Base-by-base conservation (phyloP, 2,329 filamentous ascomycete species). In the Didymella sp. region DNA sequence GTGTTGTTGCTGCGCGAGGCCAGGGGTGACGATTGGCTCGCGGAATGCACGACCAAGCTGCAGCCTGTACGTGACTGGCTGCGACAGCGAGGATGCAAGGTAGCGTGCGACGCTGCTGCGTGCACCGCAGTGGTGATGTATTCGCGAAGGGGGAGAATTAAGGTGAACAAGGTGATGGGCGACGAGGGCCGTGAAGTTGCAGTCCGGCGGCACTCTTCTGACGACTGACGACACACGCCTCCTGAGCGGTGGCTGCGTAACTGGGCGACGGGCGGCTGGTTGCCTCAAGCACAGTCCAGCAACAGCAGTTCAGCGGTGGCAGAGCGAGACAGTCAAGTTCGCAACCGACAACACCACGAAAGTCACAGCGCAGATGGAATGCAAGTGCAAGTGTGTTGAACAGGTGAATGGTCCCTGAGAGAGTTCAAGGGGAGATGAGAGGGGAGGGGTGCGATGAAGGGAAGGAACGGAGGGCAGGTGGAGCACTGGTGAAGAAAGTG, bases 11-110 rank as follows among this genome's bases (percentile, higher is more conserved):
- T 49, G 67, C 56, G 63, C 61, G 63, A 61, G 64, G 63, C 63
- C 61, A 70, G 72, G 66, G 63, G 60, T 60, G 66, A 59, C 63
- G 67, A 76, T 75, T 73, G 71, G 73, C 48, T 52, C 51, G 53
- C 59, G 72, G 71, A 73, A 73, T 74, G 73, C 67, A 69, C 62
- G 41, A 57, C 51, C 59, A 61, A 59, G 44, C 45, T 63, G 68
- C 68, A 70, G 67, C 59, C 67, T 71, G 65, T 64, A 60, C 66
- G 67, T 58, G 65, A 69, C 55, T 59, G 64, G 66, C 63, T 70
- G 66, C 61, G 19, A 35, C 59, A 60, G 62, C 60, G 25, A 43
- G 60, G 59, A 58, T 59, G 45, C 60, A 56, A 73, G 70, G 70
- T 64, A 64, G 68, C 51, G 69, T 68, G 69, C 70, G 64, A 69